Percentiles rank a stretch among this genome's conserved stretches.
Evolutionary conservation across 192 early-diverging fungal species (phyloP).

Genomic region (Linnemannia exigua): DNA sequence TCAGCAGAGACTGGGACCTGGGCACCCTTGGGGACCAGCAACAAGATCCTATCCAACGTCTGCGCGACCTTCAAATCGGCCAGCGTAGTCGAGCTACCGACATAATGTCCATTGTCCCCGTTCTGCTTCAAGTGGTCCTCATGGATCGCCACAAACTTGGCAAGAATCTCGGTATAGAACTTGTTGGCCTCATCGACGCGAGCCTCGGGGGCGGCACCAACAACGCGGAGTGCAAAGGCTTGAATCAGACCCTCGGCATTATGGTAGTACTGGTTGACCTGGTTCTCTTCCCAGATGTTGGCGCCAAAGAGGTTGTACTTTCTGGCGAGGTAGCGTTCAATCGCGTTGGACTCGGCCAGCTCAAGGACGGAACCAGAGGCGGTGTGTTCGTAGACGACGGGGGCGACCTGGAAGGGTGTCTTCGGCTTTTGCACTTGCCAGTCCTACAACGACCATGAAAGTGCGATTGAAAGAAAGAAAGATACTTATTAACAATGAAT

Average conservation of each 20-base stretch:
- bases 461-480: too few relatives aligned
- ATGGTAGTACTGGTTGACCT: constrained; percentile 32
- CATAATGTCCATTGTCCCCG: constrained; percentile 67
- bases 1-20: constrained; percentile 19
- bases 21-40: constrained; percentile 19
- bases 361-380: constrained; percentile 15
- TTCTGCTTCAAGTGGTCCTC: constrained; percentile 60
- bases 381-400: constrained; percentile 36
- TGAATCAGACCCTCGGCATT: constrained; percentile 9
- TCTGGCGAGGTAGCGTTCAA: constrained; percentile 45
- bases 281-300: constrained; percentile 39
- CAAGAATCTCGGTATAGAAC: constrained; percentile 11
- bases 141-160: constrained; percentile 47
- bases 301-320: constrained; percentile 28
- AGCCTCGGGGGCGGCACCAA: constrained; percentile 20
- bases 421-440: constrained; percentile 26
- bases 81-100: constrained; percentile 58
- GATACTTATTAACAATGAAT: too few relatives aligned
- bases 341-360: constrained; percentile 25
- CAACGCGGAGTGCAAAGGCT: not conserved
- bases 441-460: constrained; percentile 17
- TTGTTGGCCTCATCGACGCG: constrained; percentile 11
- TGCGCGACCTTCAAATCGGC: constrained; percentile 50
- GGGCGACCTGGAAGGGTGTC: constrained; percentile 27
- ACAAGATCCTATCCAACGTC: constrained; percentile 15